Conservation (phyloP, 331 rosid genomes). For the Pyrus hybrid region DNA sequence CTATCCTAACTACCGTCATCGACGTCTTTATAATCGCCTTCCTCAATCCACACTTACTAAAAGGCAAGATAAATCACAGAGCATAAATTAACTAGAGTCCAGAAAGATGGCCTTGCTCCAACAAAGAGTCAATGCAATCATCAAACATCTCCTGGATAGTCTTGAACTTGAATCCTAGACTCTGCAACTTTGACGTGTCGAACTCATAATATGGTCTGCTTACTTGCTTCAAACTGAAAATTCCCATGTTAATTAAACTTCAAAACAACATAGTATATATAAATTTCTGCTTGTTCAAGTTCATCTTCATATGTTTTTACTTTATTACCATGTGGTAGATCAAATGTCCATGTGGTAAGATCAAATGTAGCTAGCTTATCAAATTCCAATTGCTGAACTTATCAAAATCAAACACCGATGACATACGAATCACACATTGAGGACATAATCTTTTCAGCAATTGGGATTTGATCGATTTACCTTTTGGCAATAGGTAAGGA, state of each 20-base stretch:
- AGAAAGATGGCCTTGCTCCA: conserved; percentile 42
- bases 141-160: conserved; percentile 72
- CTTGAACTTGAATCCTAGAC: conserved; percentile 60
- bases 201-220: conserved; percentile 51
- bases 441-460: too few relatives aligned
- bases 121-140: conserved; percentile 62
- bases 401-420: too few relatives aligned
- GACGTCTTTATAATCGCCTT: neutral
- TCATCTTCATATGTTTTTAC: neutral
- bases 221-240: conserved; percentile 47
- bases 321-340: neutral
- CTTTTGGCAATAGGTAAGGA: conserved; percentile 53
- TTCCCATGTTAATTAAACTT: neutral
- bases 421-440: too few relatives aligned
- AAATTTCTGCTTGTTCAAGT: neutral
- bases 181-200: conserved; percentile 43
- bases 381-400: too few relatives aligned
- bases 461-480: conserved; percentile 12
- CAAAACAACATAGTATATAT: too few relatives aligned
- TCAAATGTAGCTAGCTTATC: too few relatives aligned
- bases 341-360: too few relatives aligned
- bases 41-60: too few relatives aligned
- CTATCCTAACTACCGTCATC: too few relatives aligned
- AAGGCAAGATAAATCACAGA: too few relatives aligned
- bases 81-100: neutral